Evolutionary conservation across 2,329 filamentous ascomycete species (phyloP), one percentile per base, ranked within the genome.

Genomic region (Fusarium coffeatum): DNA sequence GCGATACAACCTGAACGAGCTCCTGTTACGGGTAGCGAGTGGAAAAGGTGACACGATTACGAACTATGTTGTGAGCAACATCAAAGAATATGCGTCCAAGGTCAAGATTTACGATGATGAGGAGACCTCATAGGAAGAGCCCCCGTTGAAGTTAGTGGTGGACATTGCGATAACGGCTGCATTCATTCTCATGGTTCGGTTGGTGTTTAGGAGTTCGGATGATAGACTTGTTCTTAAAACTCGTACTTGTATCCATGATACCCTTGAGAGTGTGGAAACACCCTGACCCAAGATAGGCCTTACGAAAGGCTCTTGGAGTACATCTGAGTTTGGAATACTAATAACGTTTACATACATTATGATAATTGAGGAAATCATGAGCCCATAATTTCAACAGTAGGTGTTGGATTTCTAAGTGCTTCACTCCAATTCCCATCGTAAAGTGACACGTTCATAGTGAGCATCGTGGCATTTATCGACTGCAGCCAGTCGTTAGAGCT

Each of bases 21-120:
- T 98, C 51, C 91, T 99, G 49, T 80, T 99, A 63, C 87, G 90
- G 55, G 91, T 99, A 12, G 96, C 93, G 0, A 94, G 93, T 1
- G 96, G 96, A 0, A 90, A 89, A 72, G 96, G 96, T 7, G 87
- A 94, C 63, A 85, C 89, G 28, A 95, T 99, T 69, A 84, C 91
- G 50, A 89, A 97, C 66, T 89, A 87, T 48, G 88, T 97, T 23
- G 86, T 93, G 55, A 97, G 93, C 69, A 91, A 92, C 64, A 98
- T 99, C 66, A 82, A 80, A 37, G 87, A 93, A 75, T 98, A 98
- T 79, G 90, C 94, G 1, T 90, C 91, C 34, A 93, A 90, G 74
- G 93, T 98, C 27, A 90, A 93, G 81, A 90, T 98, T 47, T 92
- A 89, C 72, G 92, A 96, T 61, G 89, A 93, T n/a, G 58, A 62